phyloP scores from a whole-genome alignment of 495 filamentous ascomycete genomes.

The Podospora didyma region DNA sequence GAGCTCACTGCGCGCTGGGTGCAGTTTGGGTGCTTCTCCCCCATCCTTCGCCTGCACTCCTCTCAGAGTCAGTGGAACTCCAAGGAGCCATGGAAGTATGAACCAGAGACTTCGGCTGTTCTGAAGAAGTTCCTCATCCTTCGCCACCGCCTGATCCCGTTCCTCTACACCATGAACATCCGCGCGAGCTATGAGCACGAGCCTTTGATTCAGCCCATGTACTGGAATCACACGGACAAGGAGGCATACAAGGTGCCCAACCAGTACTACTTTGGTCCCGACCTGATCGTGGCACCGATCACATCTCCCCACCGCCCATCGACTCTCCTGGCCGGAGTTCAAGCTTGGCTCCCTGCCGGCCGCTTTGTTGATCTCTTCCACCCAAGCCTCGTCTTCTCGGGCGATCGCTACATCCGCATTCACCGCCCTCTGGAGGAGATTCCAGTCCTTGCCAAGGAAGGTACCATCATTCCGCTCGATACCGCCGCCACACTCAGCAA shows the following conservation, averaged over 20 bases:
- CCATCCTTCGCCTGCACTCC: slow-evolving; percentile 56
- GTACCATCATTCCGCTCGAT: slow-evolving; percentile 53
- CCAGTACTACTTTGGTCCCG: slow-evolving; percentile 51
- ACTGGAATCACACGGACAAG: slow-evolving; percentile 51
- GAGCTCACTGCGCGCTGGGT: slow-evolving; percentile 55
- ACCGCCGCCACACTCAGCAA: slow-evolving; percentile 30
- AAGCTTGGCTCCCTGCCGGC: slow-evolving; percentile 48
- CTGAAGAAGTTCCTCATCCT: slow-evolving; percentile 46
- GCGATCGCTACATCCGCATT: slow-evolving; percentile 42
- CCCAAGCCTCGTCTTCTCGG: slow-evolving; percentile 47
- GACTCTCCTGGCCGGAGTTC: slow-evolving; percentile 35
- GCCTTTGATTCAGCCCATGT: slow-evolving; percentile 55
- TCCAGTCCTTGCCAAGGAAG: slow-evolving; percentile 51
- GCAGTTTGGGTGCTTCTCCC: slow-evolving; percentile 54
- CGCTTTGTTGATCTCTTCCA: slow-evolving; percentile 50
- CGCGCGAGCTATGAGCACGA: slow-evolving; percentile 36
- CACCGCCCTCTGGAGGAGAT: slow-evolving; percentile 39
- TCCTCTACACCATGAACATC: slow-evolving; percentile 54
- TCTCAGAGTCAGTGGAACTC: slow-evolving; percentile 46
- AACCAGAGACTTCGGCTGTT: slow-evolving; percentile 30
- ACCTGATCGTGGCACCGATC: slow-evolving; percentile 51
- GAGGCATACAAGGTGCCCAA: slow-evolving; percentile 49
- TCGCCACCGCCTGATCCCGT: slow-evolving; percentile 53
- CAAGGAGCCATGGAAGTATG: slow-evolving; percentile 56
- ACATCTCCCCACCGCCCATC: slow-evolving; percentile 37